Evolutionary conservation across 345 rosid genomes (phyloP), one percentile per base, ranked within the genome.

Genomic region (Crucihimalaya himalaica): DNA sequence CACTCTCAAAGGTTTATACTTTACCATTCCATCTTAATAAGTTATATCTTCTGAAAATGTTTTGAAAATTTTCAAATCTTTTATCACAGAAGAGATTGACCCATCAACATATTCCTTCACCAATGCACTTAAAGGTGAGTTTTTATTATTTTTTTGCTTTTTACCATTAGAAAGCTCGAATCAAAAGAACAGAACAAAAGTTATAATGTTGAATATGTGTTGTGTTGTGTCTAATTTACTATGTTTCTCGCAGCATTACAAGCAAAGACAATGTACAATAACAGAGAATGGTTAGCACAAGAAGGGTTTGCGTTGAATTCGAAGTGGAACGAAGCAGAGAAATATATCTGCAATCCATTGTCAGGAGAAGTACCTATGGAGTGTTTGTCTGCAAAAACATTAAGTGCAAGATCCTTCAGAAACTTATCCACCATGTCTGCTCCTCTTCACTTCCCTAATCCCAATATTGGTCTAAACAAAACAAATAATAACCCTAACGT

Each of bases 301-400:
- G 92, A 90, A 34, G 97, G 96, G 47, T 88, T 90, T 80, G 85
- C 91, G 19, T 80, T 96, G 63, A 84, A 96, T 58, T 90, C 99
- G 0, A 92, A 96, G 69, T 96, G 99, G 99, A 89, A 82, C 62
- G 98, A 96, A 75, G 99, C 99, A 18, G 98, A 96, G 87, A 92
- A 86, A 39, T 96, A 96, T 74, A 96, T 96, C 12, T 83, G 95
- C 72, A 96, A 96, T 61, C 99, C 99, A 32, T 83, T 84, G n/a
- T 96, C 99, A n/a, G 98, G 99, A 66, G 86, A 90, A 76, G 89
- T 92, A 27, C 99, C 99, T n/a, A 80, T 84, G 96, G 99, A 92
- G 77, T 96, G 99, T 80, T 79, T 96, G 25, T 96, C 99, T 18
- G 88, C 96, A 3, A 93, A 89, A 80, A 86, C 96, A 25, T 75